A percentile compares a stretch with the other conserved stretches of the same genome.
These are phyloP conservation scores for Brassica nigra DNA, from an alignment of 345 rosid genomes.

Conservation along the genomic window DNA sequence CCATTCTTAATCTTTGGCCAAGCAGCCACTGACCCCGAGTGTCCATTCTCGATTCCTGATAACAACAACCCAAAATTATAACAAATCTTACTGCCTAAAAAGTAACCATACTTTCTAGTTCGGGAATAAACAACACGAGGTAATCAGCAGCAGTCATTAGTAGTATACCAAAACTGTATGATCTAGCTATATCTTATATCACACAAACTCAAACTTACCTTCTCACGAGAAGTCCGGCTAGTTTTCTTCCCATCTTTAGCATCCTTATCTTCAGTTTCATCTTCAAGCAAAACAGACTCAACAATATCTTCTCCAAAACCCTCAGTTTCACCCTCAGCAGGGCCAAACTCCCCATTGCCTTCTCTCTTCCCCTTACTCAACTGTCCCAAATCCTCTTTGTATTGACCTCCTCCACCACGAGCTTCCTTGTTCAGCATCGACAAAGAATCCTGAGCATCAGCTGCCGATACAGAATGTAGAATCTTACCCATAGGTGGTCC, in stretches of 20 bases:
- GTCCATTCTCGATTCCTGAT: constrained; percentile 84
- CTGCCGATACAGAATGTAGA: constrained; percentile 54
- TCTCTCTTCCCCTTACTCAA: constrained; percentile 33
- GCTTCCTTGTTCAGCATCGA: constrained; percentile 42
- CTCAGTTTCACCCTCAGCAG: constrained; percentile 43
- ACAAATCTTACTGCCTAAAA: constrained; percentile 1
- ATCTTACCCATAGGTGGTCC: constrained; percentile 60
- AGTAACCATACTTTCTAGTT: constrained; percentile 8
- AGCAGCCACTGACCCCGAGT: constrained; percentile 67
- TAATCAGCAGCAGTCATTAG: neutral
- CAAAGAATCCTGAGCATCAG: constrained; percentile 52
- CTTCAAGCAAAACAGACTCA: constrained; percentile 60
- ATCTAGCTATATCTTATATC: neutral
- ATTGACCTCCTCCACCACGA: constrained; percentile 19
- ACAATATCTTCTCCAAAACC: constrained; percentile 56
- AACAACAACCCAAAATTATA: constrained; percentile 21
- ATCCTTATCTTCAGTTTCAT: constrained; percentile 49
- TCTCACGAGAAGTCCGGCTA: constrained; percentile 43
- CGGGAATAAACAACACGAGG: neutral
- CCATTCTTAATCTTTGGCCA: constrained; percentile 68
- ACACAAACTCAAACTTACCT: constrained; percentile 38
- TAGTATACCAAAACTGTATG: neutral
- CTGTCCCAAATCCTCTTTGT: constrained; percentile 32
- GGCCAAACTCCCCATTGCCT: constrained; percentile 6
- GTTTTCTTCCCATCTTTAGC: constrained; percentile 49